Base-by-base conservation (phyloP, 257 asterid species). In the Anisodus tanguticus region DNA sequence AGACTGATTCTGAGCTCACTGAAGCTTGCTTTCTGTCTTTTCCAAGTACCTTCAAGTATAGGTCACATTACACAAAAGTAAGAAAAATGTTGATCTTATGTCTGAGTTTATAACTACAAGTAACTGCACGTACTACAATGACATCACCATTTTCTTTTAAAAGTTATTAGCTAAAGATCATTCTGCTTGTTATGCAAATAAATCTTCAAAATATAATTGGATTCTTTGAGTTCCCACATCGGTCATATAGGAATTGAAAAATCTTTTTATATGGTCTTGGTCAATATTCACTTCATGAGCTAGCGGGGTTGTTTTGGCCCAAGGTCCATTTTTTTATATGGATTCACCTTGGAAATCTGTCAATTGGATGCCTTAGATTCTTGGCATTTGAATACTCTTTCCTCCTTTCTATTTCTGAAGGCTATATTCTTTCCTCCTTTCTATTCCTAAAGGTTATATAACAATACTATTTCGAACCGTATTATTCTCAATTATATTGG, bases 11-110 rank as follows among this genome's bases (percentile, higher is more conserved):
- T 22, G 92, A 54, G 9, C 83, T 80, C 8, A 86, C 26, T 19
- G 84, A 68, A 69, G 90, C 47, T 35, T 54, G 62, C 26, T 83
- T 83, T 35, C 49, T 66, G 57, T 83, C 89, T 85, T 81, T 84
- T 3, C 82, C 90, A 54, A 59, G 85, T 59, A 79, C 84, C 91
- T 90, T 51, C 5, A 47, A 85, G 10, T 7, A 54, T 2, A 9
- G 0, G 39, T 63, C 16, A 63, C 47, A 8, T 51, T 51, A 7
- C 15, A 13, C 59, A 37, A 37, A 3, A 51, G 10, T 19, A 66
- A 79, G 43, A 79, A 35, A 39, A 62, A 54, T 4, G 43, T 8
- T 43, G 64, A 17, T 77, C 41, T n/a, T 41, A 5, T 63, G 15
- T 66, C 70, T 31, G 57, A 55, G 67, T 78, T 41, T 22, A 80